Conservation (phyloP, 176 grass and related monocot genomes). For the Guadua angustifolia region DNA sequence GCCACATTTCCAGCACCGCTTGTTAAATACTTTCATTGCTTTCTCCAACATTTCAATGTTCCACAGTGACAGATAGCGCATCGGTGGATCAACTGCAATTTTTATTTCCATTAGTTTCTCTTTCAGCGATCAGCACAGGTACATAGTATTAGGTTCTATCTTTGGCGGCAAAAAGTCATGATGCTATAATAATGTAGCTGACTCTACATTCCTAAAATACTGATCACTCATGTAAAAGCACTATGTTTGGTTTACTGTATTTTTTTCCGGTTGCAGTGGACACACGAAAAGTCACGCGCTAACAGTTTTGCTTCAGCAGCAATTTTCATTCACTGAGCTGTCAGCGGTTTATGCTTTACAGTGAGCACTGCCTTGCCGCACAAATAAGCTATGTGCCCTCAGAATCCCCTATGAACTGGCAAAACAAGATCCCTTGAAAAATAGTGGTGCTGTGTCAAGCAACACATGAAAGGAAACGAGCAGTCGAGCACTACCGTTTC, state of each 20-base stretch:
- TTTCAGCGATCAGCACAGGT: constrained; percentile 30
- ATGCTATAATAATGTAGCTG: constrained; percentile 26
- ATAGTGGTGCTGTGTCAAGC: not conserved
- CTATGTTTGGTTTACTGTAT: too few relatives aligned
- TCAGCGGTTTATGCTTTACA: not conserved
- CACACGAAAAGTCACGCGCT: constrained; percentile 33
- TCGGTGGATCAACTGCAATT: constrained; percentile 24
- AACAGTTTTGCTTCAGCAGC: not conserved
- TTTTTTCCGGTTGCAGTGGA: constrained; percentile 24
- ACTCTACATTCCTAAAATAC: constrained; percentile 29
- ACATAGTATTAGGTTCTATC: not conserved
- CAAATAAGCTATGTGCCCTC: not conserved
- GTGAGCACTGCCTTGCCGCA: not conserved
- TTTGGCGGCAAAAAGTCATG: constrained; percentile 14
- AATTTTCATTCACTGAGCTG: not conserved
- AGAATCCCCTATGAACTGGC: constrained; percentile 22
- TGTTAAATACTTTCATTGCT: constrained; percentile 3
- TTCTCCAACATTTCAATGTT: constrained; percentile 39
- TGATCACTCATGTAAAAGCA: not conserved
- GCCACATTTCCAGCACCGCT: too few relatives aligned
- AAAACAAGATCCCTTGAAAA: constrained; percentile 17
- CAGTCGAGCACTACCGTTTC: not conserved
- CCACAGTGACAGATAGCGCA: constrained; percentile 8
- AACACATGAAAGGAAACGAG: constrained; percentile 28
- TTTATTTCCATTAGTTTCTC: constrained; percentile 25